Evolutionary conservation across 2,329 filamentous ascomycete genomes (phyloP), one percentile per base, ranked within the genome.

Genomic region (Fonsecaea monophora): DNA sequence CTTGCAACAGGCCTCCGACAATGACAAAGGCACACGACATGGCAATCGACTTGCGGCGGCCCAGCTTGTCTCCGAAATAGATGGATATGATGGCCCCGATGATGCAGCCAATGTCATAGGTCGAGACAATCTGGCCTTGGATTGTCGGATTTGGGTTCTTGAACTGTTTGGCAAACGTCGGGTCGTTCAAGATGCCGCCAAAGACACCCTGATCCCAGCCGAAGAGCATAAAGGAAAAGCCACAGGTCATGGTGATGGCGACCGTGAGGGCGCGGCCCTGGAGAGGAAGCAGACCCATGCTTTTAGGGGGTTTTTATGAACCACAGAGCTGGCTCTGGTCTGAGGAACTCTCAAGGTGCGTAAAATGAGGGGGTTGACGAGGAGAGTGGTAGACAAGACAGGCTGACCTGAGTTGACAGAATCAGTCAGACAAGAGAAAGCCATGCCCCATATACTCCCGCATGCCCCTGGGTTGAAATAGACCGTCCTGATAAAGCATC

Each of bases 41-140:
- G 62, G 82, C 67, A 74, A 83, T 73, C 67, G 79, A 73, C 66
- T 76, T 62, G 70, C 77, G 67, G 8, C 83, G 77, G 32, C 83
- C 83, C 13, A 84, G 72, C 30, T 71, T 75, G 68, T 84, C 82
- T 10, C 82, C 82, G 21, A 55, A 61, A 32, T 64, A 59, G 62
- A 69, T 65, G 30, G 67, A 68, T 8, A 56, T 53, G 35, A 69
- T 59, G 21, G 64, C 60, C 37, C 68, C 68, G n/a, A 70, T 40
- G 40, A 63, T 53, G 45, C 68, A 70, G 1, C 83, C 84, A 40
- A 85, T 76, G 66, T 85, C 83, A 71, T 85, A 86, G 68, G 83
- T 84, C n/a, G 83, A 78, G 1, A 82, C 83, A 21, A 85, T 81
- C 64, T 81, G 82, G 61, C 82, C 83, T 73, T 82, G 81, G 75